Base-by-base conservation (phyloP, 208 protist species). In the Acanthamoeba lenticulata region DNA sequence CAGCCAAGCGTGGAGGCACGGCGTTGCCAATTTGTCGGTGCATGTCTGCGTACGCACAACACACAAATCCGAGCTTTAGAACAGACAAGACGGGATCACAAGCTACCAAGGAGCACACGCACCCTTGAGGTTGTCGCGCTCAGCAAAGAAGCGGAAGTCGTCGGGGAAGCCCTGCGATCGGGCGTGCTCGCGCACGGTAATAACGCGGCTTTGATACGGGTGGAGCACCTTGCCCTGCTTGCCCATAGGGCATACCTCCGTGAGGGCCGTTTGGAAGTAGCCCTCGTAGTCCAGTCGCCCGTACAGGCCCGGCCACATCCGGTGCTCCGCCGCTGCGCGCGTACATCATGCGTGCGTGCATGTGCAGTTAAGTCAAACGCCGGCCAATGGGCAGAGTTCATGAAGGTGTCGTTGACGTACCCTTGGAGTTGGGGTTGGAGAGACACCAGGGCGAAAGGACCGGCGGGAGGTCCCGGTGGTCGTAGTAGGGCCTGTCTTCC, bases 181-280 rank as follows among this genome's bases (percentile, higher is more conserved):
- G 27, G 95, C 95, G 52, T 94, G 95, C 67, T 96, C 95, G 29
- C 95, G 47, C 42, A 96, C 94, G 40, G 90, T 95, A 42, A 95
- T 91, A 9, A 77, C 72, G 52, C 92, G 74, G 90, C 94, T 85
- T 85, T 95, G 94, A 29, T 93, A 49, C 21, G 95, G 95, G 40
- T 96, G 95, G 38, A 96, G 72, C 7, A 95, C 94, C 38, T 57
- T 94, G 40, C 95, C 95, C 62, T 95, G 94, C 92, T 96, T 96
- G 95, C 94, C 95, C 85, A 96, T 88, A 4, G 95, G 95, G 24
- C 94, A 81, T 29, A 94, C 85, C 24, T 95, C 92, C 13, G 95
- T 96, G 9, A 95, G 52, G 36, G 85, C 95, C 57, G 95, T 96
- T 44, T 60, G 49, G 85, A 95, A 95, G n/a, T 94, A 60, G 29